Evolutionary conservation across 306 rosid species (phyloP).

Genomic region (Medicago ruthenica): DNA sequence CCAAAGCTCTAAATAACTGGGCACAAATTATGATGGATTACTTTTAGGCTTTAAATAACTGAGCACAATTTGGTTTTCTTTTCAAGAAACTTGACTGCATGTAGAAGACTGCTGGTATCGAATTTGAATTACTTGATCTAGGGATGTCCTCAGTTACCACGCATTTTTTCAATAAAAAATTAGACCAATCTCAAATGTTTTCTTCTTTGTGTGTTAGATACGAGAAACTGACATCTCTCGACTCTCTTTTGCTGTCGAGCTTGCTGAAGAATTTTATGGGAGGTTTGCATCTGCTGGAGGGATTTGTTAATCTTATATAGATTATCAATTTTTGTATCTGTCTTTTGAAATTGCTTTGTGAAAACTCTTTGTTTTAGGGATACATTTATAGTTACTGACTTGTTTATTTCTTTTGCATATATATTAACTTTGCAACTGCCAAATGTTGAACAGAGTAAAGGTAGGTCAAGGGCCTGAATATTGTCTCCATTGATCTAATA

Average conservation of each 20-base stretch:
- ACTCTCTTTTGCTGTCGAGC: slow-evolving; percentile 96
- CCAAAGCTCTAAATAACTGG: slow-evolving; percentile 10
- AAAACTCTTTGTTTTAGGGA: no score
- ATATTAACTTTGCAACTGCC: no score
- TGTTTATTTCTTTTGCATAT: no score
- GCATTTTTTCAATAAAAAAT: no score
- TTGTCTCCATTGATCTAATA: no score
- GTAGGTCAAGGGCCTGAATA: no score
- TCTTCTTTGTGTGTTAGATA: slow-evolving; percentile 56
- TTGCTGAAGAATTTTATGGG: slow-evolving; percentile 98
- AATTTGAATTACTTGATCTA: no score
- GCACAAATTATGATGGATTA: slow-evolving; percentile 10
- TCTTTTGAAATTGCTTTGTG: no score
- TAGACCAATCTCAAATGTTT: slow-evolving; percentile 26
- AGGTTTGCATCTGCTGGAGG: slow-evolving; percentile 60
- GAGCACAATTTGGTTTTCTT: background rate
- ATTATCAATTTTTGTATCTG: no score
- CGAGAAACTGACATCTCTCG: slow-evolving; percentile 98
- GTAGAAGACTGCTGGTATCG: background rate
- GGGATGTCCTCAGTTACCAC: no score
- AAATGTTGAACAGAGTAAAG: no score
- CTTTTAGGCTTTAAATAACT: slow-evolving; percentile 24
- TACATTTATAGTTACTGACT: no score
- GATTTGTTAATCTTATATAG: slow-evolving; percentile 27
- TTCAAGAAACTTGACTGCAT: slow-evolving; percentile 2